phyloP scores from a whole-genome alignment of 83 land plant genomes.

The Picea abies region DNA sequence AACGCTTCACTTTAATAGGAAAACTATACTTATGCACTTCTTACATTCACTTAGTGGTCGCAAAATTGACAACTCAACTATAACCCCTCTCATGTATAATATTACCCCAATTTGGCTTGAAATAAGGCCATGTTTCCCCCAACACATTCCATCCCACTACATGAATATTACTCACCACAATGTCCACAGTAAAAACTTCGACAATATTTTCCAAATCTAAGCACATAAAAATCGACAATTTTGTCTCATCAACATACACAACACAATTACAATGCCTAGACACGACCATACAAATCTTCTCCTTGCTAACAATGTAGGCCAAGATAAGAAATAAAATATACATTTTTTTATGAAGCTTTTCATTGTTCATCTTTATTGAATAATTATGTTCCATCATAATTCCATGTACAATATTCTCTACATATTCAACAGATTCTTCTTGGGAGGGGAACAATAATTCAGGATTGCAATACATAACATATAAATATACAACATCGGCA shows the following conservation, averaged over 20 bases:
- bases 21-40: conserved; percentile 69
- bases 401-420: conserved; percentile 48
- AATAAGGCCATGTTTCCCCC: conserved; percentile 99
- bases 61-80: conserved; percentile 77
- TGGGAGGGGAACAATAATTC: conserved; percentile 81
- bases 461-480: conserved; percentile 93
- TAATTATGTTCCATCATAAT: conserved; percentile 23
- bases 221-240: conserved; percentile 63
- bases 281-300: conserved; percentile 74
- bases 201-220: conserved; percentile 45
- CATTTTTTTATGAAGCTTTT: not conserved
- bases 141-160: conserved; percentile 92
- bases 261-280: conserved; percentile 48
- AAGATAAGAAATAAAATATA: conserved; percentile 72
- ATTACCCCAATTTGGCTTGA: conserved; percentile 86
- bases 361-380: not conserved
- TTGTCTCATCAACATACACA: conserved; percentile 63
- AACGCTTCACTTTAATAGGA: conserved; percentile 79
- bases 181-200: conserved; percentile 68
- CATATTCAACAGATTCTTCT: conserved; percentile 67
- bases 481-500: conserved; percentile 79
- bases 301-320: conserved; percentile 92
- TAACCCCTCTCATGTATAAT: conserved; percentile 64
- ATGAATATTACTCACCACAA: conserved; percentile 63
- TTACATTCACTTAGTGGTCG: conserved; percentile 92